Base-by-base conservation (phyloP, 805 yeast species). In the Cyberlindnera misumaiensis region DNA sequence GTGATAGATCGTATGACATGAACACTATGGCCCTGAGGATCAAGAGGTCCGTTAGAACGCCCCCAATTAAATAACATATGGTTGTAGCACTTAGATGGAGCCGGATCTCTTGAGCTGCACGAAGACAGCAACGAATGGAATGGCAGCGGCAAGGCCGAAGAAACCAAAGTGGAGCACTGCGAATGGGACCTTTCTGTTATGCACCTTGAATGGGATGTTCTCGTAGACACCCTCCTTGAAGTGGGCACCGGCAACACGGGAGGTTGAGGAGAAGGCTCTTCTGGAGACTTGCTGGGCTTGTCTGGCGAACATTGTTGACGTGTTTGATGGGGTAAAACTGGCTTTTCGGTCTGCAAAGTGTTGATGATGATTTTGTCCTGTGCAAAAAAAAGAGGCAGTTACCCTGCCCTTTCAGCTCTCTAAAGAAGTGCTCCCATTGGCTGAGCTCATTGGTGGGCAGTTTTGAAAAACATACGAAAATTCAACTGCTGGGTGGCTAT, bases 121-220 rank as follows among this genome's bases (percentile, higher is more conserved):
- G 67, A 66, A 80, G 48, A 75, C 69, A 40, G 88, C 77, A 57
- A 83, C 70, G 71, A 86, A 83, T 59, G 97, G 97, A 41, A 81
- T 68, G 45, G 77, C 74, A 47, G 79, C 71, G 44, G 87, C 90
- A 31, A 77, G 57, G 61, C 83, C 77, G 49, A 82, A 72, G 68
- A 78, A 82, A 38, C 88, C 77, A 73, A 84, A 82, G 72, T 83
- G 95, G 50, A 82, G 73, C 38, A 87, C 68, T 51, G 80, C 85
- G 63, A 75, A 88, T 51, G 97, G 97, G 49, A 90, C 74, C 70
- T 79, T 83, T 75, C 95, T 88, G 77, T 80, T 73, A 75, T 87
- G 88, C 47, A 90, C 95, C 74, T 78, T 78, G 79, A 90, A 93
- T 50, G 98, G 98, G 48, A 90, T 60, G 77, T 93, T 90, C 57